These are phyloP conservation scores for Vaccinium vitisidaea DNA, from an alignment of 148 eudicot genomes.

Conservation along the genomic window DNA sequence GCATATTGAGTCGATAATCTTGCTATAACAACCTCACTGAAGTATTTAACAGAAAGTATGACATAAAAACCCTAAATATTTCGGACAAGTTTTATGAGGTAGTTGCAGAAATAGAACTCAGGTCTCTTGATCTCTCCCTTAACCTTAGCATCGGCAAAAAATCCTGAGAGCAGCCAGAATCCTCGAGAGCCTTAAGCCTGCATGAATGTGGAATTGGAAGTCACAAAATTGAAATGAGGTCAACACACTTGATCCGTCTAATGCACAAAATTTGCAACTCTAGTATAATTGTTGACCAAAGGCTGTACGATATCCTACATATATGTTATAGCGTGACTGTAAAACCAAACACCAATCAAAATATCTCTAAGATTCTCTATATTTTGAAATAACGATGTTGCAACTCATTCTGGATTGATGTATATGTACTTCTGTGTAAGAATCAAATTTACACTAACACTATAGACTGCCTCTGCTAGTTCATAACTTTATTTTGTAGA, in stretches of 20 bases:
- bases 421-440: background rate
- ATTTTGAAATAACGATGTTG: background rate
- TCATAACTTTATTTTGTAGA: background rate
- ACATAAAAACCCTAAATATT: background rate
- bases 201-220: background rate
- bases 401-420: background rate
- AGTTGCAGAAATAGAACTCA: background rate
- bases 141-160: conserved; percentile 13
- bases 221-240: background rate
- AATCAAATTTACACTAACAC: background rate
- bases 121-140: background rate
- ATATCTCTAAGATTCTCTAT: too few species aligned
- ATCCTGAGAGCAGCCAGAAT: background rate
- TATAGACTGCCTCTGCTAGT: background rate
- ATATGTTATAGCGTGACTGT: background rate
- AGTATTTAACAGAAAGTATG: background rate
- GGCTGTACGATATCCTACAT: background rate
- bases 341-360: background rate
- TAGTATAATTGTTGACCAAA: background rate
- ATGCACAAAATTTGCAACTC: background rate
- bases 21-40: background rate
- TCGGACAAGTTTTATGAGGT: background rate
- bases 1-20: background rate
- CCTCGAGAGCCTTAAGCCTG: conserved; percentile 13
- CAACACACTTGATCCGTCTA: background rate